Conservation (phyloP, 495 filamentous ascomycete genomes). For the Aspergillus sparsus region DNA sequence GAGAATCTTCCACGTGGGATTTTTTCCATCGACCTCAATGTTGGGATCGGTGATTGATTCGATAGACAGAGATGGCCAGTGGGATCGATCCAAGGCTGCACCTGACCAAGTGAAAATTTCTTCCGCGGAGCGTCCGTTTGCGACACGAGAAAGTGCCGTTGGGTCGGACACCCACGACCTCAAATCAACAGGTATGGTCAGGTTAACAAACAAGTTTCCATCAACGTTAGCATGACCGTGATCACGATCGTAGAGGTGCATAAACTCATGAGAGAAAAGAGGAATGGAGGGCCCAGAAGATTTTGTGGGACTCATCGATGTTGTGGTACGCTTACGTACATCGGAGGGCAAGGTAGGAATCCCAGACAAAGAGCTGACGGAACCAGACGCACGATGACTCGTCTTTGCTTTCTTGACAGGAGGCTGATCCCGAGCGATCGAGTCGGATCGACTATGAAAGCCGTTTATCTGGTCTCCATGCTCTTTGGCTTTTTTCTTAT, state of each 20-base stretch:
- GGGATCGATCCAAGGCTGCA: constrained; percentile 54
- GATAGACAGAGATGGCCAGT: constrained; percentile 49
- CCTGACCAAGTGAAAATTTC: constrained; percentile 56
- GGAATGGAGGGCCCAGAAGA: constrained; percentile 47
- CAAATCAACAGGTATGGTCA: constrained; percentile 66
- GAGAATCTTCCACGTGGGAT: constrained; percentile 70
- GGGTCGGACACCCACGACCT: constrained; percentile 72
- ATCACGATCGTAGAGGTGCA: constrained; percentile 67
- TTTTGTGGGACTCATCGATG: constrained; percentile 56
- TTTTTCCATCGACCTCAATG: constrained; percentile 44
- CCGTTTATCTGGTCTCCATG: constrained; percentile 41
- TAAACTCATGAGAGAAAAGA: constrained; percentile 68
- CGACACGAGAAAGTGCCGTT: constrained; percentile 44
- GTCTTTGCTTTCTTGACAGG: constrained; percentile 74
- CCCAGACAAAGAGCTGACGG: constrained; percentile 60
- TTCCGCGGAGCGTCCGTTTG: constrained; percentile 43
- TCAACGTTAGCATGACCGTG: constrained; percentile 52
- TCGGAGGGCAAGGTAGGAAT: constrained; percentile 37
- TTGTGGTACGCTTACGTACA: constrained; percentile 56
- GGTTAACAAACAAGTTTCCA: constrained; percentile 61
- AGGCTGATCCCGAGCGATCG: constrained; percentile 55
- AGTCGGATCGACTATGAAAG: constrained; percentile 51
- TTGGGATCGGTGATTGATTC: constrained; percentile 47
- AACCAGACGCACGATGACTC: constrained; percentile 69
- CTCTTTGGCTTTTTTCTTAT: constrained; percentile 71